Percentiles rank a stretch among this genome's conserved stretches.
phyloP scores from a whole-genome alignment of 352 stramenopile species.

The Thraustochytrium aureum region DNA sequence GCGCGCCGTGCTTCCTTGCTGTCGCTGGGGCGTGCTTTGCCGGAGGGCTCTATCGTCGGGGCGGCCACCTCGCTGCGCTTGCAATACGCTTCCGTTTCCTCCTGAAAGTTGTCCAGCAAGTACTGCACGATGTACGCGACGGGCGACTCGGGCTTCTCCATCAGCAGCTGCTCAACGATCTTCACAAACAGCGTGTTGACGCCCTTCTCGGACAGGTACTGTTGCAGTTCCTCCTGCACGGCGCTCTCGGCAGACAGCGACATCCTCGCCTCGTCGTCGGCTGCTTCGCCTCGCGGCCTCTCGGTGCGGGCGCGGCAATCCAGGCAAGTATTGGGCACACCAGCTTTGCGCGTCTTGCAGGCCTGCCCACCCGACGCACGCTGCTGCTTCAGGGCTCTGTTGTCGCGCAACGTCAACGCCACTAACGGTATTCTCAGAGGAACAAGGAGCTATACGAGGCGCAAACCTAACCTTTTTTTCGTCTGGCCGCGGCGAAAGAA shows the following conservation, averaged over 20 bases:
- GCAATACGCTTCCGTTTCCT: constrained; percentile 65
- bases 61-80: constrained; percentile 59
- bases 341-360: no score
- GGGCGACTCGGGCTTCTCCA: constrained; percentile 81
- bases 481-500: no score
- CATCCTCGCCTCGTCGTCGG: neutral
- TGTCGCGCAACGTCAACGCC: no score
- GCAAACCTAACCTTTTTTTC: no score
- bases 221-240: constrained; percentile 83
- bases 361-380: no score
- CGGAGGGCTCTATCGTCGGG: constrained; percentile 56
- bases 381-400: no score
- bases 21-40: constrained; percentile 53
- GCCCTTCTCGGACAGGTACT: constrained; percentile 83
- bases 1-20: constrained; percentile 53
- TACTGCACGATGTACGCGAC: constrained; percentile 84
- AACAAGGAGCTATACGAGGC: no score
- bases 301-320: neutral
- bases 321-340: no score
- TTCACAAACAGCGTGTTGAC: constrained; percentile 90
- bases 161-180: constrained; percentile 79
- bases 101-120: constrained; percentile 77
- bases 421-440: no score
- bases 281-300: neutral
- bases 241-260: constrained; percentile 33